These are phyloP conservation scores for Chalciporus piperatus DNA, from an alignment of 768 basidiomycete genomes.

Conservation along the genomic window DNA sequence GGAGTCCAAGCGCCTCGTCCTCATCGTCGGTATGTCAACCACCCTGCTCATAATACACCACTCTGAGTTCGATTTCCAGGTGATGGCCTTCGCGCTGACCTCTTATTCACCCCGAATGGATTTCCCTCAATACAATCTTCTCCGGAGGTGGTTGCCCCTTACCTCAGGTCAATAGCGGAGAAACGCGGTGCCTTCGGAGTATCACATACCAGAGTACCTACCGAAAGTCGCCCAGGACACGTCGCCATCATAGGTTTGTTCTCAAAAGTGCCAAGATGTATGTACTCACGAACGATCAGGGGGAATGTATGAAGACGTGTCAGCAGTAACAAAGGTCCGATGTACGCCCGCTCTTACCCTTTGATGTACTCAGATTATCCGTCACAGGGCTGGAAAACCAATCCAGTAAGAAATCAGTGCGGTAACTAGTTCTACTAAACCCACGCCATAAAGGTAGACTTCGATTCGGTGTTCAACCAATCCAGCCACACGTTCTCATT, in stretches of 20 bases:
- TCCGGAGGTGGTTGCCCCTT: slow-evolving; percentile 66
- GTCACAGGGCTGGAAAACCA: slow-evolving; percentile 78
- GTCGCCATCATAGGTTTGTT: slow-evolving; percentile 77
- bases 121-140: slow-evolving; percentile 51
- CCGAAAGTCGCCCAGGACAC: slow-evolving; percentile 85
- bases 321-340: slow-evolving; percentile 77
- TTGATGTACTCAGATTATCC: slow-evolving; percentile 1
- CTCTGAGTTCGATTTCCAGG: slow-evolving; percentile 40
- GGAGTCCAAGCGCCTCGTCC: slow-evolving; percentile 69
- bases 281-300: slow-evolving; percentile 37
- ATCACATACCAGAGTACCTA: slow-evolving; percentile 84
- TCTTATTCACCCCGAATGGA: slow-evolving; percentile 63
- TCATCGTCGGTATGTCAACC: slow-evolving; percentile 64
- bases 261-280: not conserved
- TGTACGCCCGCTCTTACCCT: not conserved
- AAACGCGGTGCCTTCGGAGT: slow-evolving; percentile 76
- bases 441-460: slow-evolving; percentile 49
- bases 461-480: slow-evolving; percentile 87
- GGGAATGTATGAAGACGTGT: slow-evolving; percentile 91
- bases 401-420: slow-evolving; percentile 50
- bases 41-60: not conserved
- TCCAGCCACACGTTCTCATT: slow-evolving; percentile 78
- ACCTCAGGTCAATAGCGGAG: slow-evolving; percentile 66
- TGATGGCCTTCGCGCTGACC: slow-evolving; percentile 82
- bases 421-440: not conserved